Evolutionary conservation across 352 stramenopile genomes (phyloP).

Genomic region (Pythium aquatile): DNA sequence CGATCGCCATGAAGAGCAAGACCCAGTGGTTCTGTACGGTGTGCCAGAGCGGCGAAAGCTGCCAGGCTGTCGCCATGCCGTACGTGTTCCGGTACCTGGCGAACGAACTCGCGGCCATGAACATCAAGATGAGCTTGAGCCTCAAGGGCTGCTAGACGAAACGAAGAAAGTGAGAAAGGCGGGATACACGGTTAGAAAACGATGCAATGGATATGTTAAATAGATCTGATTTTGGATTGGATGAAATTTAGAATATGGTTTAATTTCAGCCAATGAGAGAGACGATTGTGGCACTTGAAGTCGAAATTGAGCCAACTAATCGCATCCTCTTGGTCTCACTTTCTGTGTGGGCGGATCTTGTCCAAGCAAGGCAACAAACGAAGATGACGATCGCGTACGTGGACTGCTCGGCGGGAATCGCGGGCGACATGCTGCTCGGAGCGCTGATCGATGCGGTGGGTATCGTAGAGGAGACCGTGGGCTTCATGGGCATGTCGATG

Average conservation of each 20-base stretch:
- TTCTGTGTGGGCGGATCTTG: background rate
- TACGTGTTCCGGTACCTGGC: conserved; percentile 99
- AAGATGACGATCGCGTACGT: conserved; percentile 68
- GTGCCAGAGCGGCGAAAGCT: conserved; percentile 87
- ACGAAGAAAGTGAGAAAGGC: background rate
- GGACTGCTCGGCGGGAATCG: conserved; percentile 88
- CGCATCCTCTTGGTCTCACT: too few species aligned
- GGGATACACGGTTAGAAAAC: background rate
- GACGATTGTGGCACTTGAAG: background rate
- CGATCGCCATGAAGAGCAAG: conserved; percentile 87
- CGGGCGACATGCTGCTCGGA: conserved; percentile 91
- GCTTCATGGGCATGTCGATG: background rate
- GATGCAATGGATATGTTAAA: conserved; percentile 7
- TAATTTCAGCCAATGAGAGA: conserved; percentile 19
- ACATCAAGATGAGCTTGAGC: conserved; percentile 98
- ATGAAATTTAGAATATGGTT: background rate
- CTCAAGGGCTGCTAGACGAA: conserved; percentile 60
- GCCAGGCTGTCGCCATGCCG: conserved; percentile 95
- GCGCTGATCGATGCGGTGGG: conserved; percentile 85
- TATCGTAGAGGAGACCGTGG: conserved; percentile 3
- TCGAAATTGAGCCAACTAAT: background rate
- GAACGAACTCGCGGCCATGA: conserved; percentile 99
- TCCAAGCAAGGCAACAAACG: background rate
- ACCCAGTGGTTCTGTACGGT: conserved; percentile 85
- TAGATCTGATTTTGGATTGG: conserved; percentile 19